phyloP scores from a whole-genome alignment of 202 grass and related monocot species.

The Digitaria exilis region DNA sequence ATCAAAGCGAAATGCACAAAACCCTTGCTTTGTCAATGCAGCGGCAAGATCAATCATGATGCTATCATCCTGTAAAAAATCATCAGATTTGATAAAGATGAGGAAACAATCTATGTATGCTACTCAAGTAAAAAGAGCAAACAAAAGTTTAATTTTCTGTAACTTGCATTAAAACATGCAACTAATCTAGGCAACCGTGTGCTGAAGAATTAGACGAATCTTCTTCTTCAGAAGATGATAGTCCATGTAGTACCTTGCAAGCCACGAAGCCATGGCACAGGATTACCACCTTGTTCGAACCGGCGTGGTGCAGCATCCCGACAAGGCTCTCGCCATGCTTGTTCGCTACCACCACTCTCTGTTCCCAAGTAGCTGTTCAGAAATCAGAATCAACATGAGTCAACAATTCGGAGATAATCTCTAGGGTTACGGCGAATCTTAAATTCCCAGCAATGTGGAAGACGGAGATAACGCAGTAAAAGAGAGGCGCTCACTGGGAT shows the following conservation, averaged over 20 bases:
- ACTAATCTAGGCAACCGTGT: neutral
- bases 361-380: conserved; percentile 24
- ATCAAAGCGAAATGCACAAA: conserved; percentile 72
- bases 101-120: no score
- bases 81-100: neutral
- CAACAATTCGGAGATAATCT: neutral
- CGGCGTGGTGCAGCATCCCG: conserved; percentile 55
- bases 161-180: neutral
- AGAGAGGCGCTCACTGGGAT: conserved; percentile 29
- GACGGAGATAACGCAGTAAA: no score
- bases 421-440: neutral
- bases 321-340: conserved; percentile 64
- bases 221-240: no score
- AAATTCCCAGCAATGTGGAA: no score
- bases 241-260: conserved; percentile 61
- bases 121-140: neutral
- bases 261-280: conserved; percentile 72
- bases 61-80: conserved; percentile 53
- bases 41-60: conserved; percentile 62
- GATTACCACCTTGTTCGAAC: conserved; percentile 58
- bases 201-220: no score
- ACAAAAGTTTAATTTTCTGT: neutral
- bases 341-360: conserved; percentile 54
- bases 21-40: conserved; percentile 58
- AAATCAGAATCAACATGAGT: neutral